Evolutionary conservation across 495 filamentous ascomycete genomes (phyloP).

Genomic region (Trichocladium uniseriatum): DNA sequence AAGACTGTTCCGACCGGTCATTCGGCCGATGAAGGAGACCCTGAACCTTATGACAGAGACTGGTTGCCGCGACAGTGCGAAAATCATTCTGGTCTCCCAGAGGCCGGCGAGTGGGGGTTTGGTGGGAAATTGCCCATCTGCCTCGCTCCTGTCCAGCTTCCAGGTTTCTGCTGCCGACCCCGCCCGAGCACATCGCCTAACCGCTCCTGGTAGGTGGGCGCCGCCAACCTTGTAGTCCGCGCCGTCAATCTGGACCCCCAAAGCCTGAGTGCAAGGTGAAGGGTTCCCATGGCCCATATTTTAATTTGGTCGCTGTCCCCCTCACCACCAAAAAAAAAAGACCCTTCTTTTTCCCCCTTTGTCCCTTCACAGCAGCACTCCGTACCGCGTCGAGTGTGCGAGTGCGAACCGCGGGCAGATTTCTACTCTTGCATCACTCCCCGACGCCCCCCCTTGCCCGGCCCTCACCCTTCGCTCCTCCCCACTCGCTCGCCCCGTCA

Average conservation of each 20-base stretch:
- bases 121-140: slow-evolving; percentile 10
- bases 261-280: not conserved
- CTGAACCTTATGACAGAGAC: not conserved
- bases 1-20: slow-evolving; percentile 1
- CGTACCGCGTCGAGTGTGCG: slow-evolving; percentile 5
- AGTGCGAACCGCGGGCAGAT: slow-evolving; percentile 2
- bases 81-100: not conserved
- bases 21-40: slow-evolving; percentile 3
- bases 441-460: not conserved
- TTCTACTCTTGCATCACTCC: not conserved
- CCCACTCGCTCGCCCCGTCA: not conserved
- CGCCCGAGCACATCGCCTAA: slow-evolving; percentile 4
- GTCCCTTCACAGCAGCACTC: slow-evolving; percentile 7
- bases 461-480: not conserved
- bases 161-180: slow-evolving; percentile 9
- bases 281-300: slow-evolving; percentile 4
- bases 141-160: slow-evolving; percentile 1
- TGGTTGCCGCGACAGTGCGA: slow-evolving; percentile 8
- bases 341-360: not conserved
- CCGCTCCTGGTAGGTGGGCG: slow-evolving; percentile 9
- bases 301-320: slow-evolving; percentile 14
- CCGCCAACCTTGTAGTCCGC: slow-evolving; percentile 7
- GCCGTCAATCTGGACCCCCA: slow-evolving; percentile 14
- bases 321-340: slow-evolving; percentile 15
- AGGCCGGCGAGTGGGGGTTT: not conserved